These are phyloP conservation scores for Grosmannia huntii DNA, from an alignment of 2,329 filamentous ascomycete species.

Conservation along the genomic window DNA sequence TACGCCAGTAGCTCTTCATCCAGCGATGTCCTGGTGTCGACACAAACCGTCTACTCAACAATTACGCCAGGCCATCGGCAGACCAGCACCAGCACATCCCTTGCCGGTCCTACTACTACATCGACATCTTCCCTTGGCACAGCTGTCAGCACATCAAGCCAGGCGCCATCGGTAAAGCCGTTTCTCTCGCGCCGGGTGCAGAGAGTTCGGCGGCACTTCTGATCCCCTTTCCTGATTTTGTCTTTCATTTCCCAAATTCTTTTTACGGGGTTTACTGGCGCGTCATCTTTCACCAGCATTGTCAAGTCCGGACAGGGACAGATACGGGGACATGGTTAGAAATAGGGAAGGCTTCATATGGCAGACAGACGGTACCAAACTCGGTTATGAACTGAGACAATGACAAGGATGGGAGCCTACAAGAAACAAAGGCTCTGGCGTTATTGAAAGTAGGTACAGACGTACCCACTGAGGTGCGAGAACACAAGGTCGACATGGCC, in stretches of 20 bases:
- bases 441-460: too few species aligned
- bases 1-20: neutral
- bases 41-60: neutral
- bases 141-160: neutral
- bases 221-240: neutral
- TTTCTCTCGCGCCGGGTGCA: conserved; percentile 1
- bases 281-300: neutral
- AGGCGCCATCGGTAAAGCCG: neutral
- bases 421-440: too few species aligned
- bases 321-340: too few species aligned
- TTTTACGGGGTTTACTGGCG: neutral
- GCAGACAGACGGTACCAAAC: too few species aligned
- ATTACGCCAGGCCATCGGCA: neutral
- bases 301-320: too few species aligned
- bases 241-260: neutral
- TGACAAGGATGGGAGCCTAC: too few species aligned
- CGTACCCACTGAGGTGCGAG: too few species aligned
- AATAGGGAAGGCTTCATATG: too few species aligned
- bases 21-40: neutral
- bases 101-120: neutral
- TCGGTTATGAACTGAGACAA: too few species aligned
- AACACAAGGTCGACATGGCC: neutral
- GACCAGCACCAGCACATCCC: neutral
- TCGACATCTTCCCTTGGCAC: neutral
- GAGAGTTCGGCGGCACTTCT: neutral